Evolutionary conservation across 1,139 yeast species (phyloP), one percentile per base, ranked within the genome.

Genomic region (Magnusiomyces tetraspermus): DNA sequence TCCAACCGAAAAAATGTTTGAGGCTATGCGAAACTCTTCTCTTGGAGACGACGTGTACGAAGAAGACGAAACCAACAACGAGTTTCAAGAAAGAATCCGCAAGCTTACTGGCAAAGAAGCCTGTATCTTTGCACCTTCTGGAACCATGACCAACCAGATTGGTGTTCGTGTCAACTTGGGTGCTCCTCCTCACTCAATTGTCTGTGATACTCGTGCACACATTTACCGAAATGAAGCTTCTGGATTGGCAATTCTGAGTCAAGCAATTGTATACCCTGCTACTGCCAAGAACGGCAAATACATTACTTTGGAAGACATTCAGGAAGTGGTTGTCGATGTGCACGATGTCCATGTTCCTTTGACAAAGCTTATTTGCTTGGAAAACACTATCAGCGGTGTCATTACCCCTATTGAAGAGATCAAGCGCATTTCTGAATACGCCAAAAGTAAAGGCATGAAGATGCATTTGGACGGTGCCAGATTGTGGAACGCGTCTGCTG

Each of bases 391-490:
- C 48, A 90, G 85, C 61, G 97, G 97, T 47, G 78, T 85, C 50
- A 71, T 89, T 46, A 77, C 80, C 69, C 97, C 97, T 15, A 65
- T 85, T 51, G 94, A 84, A 48, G 97, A 90, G 66, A 78, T 90
- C 58, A 72, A 74, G 58, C 77, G 81, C 58, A 89, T 90, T 60
- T 77, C 86, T 51, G 75, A 72, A 53, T 88, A 86, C 75, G 88
- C 95, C 60, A 72, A 76, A 56, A 78, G 74, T 52, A 76, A 83
- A 61, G 77, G 77, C 53, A 74, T 89, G 57, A 76, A 73, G 60
- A 71, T 89, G 63, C 97, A 90, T 67, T 79, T 89, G 63, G 97
- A 90, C 65, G 97, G 97, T 58, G 97, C 97, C n/a, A 76, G 97
- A 61, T 73, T 90, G 56, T 89, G 95, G 94, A 89, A 90, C 65